A percentile compares a stretch with the other conserved stretches of the same genome.
phyloP scores from a whole-genome alignment of 805 yeast genomes.

The Saccharomycopsis capsularis region DNA sequence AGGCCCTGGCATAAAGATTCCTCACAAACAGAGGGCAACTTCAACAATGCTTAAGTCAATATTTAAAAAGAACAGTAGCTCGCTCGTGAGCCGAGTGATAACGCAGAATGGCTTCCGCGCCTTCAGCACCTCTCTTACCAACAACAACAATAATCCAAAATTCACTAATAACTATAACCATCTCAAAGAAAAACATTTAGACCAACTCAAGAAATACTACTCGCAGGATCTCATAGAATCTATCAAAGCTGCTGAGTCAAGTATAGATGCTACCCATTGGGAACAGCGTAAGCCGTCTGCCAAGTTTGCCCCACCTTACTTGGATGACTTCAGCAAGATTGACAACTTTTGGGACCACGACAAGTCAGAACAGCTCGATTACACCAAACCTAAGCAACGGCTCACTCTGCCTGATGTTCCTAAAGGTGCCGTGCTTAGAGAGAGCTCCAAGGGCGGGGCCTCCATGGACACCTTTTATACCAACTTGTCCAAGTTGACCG shows the following conservation, averaged over 20 bases:
- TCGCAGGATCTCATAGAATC: slow-evolving; percentile 76
- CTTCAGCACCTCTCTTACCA: not conserved
- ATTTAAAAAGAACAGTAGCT: not conserved
- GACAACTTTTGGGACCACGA: slow-evolving; percentile 73
- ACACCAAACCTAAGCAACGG: slow-evolving; percentile 48
- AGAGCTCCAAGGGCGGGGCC: slow-evolving; percentile 23
- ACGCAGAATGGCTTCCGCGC: not conserved
- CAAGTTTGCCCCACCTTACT: slow-evolving; percentile 62
- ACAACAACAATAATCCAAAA: not conserved
- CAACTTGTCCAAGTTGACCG: slow-evolving; percentile 55
- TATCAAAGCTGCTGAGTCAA: slow-evolving; percentile 72
- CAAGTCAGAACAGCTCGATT: slow-evolving; percentile 41
- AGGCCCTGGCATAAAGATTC: not conserved
- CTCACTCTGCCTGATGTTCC: slow-evolving; percentile 50
- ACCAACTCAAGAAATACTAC: slow-evolving; percentile 60
- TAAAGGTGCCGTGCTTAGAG: slow-evolving; percentile 33
- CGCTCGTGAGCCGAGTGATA: not conserved
- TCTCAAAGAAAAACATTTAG: slow-evolving; percentile 27
- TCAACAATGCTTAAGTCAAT: not conserved
- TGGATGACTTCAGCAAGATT: slow-evolving; percentile 60
- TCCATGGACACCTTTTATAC: slow-evolving; percentile 34
- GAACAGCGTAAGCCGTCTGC: slow-evolving; percentile 35
- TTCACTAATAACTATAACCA: not conserved
- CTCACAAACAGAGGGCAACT: not conserved
- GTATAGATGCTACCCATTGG: slow-evolving; percentile 60